Evolutionary conservation across 164 flowering plant genomes (phyloP), one percentile per base, ranked within the genome.

Genomic region (Piper betle): DNA sequence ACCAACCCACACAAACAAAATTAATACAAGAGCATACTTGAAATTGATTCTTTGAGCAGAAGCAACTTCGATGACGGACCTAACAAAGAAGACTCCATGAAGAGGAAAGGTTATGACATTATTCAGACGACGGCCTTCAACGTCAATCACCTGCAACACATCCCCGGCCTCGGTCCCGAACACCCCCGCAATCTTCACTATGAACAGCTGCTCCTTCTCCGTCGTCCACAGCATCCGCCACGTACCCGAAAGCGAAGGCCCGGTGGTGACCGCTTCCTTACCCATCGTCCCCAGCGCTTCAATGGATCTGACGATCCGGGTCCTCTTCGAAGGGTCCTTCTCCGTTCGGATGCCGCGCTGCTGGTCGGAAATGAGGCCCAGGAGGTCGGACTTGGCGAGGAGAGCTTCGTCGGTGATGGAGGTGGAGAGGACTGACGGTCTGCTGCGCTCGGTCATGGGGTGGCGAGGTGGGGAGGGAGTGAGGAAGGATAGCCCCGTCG

Each of bases 141-240:
- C 93, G 57, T 87, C 96, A 11, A 92, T 92, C 15, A 89, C 98
- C 74, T 92, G 98, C 78, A 92, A 76, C 13, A 87, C 91, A 61
- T 92, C 98, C 3, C 98, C 98, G 19, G 95, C 72, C 55, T 68
- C 59, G 2, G 96, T 92, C 3, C 96, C 91, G 41, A 89, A 87
- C n/a, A 83, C 40, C 4, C 40, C 38, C 0, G 96, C 96, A 37
- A 85, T 87, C 74, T 84, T 82, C 11, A 87, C 77, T 55, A 92
- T 89, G 72, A 83, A 92, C 13, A 92, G 84, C 74, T 92, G 98
- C 69, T 92, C 98, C 58, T 92, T 92, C 81, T 92, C 98, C 0
- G 96, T 92, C 11, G 98, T 92, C 98, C 98, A 92, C 15, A 92
- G 76, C 81, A 92, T 62, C 66, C 93, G 74, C 98, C 98, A 92